A percentile compares a stretch with the other conserved stretches of the same genome.
phyloP scores from a whole-genome alignment of 1,139 yeast species.

The Candida sanyaensis region DNA sequence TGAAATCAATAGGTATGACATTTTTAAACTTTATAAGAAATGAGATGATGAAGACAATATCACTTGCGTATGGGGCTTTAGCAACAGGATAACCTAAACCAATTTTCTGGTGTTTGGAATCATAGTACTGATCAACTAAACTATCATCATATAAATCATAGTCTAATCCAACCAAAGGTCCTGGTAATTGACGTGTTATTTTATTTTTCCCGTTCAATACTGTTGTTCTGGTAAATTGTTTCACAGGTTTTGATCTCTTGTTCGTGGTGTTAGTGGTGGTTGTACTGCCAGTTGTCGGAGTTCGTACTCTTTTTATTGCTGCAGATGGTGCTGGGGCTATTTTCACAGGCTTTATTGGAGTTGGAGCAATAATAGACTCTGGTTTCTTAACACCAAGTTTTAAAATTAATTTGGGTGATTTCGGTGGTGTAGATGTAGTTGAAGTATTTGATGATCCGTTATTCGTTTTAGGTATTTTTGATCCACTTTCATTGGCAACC shows the following conservation, averaged over 20 bases:
- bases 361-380: not conserved
- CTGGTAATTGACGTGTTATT: conserved; percentile 39
- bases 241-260: not conserved
- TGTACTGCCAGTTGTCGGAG: not conserved
- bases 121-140: conserved; percentile 20
- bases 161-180: conserved; percentile 38
- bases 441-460: not conserved
- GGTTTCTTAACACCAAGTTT: conserved; percentile 7
- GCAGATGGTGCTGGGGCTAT: not conserved
- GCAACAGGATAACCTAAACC: conserved; percentile 35
- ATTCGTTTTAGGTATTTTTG: not conserved
- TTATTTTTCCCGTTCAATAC: conserved; percentile 31
- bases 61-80: conserved; percentile 45
- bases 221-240: conserved; percentile 32
- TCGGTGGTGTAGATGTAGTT: not conserved
- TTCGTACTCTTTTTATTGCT: not conserved
- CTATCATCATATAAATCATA: conserved; percentile 45
- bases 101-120: conserved; percentile 21
- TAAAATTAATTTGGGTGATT: conserved; percentile 8
- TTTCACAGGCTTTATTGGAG: not conserved
- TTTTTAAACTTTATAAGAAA: conserved; percentile 46
- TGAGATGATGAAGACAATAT: conserved; percentile 42
- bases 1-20: conserved; percentile 24
- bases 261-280: not conserved
- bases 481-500: not conserved